phyloP scores from a whole-genome alignment of 495 filamentous ascomycete species.

The Chaetomium fimeti region DNA sequence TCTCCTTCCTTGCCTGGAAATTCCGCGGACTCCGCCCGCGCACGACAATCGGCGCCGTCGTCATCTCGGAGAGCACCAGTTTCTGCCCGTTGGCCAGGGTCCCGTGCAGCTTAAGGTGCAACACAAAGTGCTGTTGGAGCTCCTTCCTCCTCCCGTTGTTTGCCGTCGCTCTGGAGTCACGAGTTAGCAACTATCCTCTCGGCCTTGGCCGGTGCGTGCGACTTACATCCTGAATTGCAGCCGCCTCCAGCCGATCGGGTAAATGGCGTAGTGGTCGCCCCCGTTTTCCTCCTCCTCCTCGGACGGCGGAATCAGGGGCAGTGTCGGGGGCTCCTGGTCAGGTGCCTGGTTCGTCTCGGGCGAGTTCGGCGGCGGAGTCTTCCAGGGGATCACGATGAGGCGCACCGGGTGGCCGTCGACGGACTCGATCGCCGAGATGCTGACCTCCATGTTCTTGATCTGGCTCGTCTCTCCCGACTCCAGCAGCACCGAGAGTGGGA shows the following conservation, averaged over 20 bases:
- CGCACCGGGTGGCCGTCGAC: constrained; percentile 86
- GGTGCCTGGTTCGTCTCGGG: constrained; percentile 54
- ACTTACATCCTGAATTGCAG: constrained; percentile 79
- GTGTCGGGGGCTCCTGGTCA: constrained; percentile 59
- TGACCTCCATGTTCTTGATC: constrained; percentile 76
- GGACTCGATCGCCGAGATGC: constrained; percentile 82
- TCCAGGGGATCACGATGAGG: constrained; percentile 94
- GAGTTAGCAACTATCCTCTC: constrained; percentile 22
- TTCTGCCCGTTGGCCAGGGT: constrained; percentile 68
- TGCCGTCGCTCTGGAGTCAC: constrained; percentile 50
- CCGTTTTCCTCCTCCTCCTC: constrained; percentile 62
- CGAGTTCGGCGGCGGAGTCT: constrained; percentile 78
- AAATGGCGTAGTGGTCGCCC: constrained; percentile 72
- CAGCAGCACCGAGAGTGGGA: constrained; percentile 68
- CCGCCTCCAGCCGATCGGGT: constrained; percentile 85
- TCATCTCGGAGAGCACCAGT: constrained; percentile 65
- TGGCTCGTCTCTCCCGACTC: constrained; percentile 79
- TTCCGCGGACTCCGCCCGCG: constrained; percentile 76
- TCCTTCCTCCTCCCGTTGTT: constrained; percentile 77
- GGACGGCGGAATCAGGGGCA: constrained; percentile 73
- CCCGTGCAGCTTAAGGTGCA: constrained; percentile 70
- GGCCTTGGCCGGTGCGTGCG: not conserved
- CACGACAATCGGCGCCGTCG: constrained; percentile 74
- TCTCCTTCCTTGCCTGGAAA: constrained; percentile 74
- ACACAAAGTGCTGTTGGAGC: constrained; percentile 77